A percentile compares a stretch with the other conserved stretches of the same genome.
phyloP scores from a whole-genome alignment of 1,284 basidiomycete genomes.

The Stygiomarasmius scandens region DNA sequence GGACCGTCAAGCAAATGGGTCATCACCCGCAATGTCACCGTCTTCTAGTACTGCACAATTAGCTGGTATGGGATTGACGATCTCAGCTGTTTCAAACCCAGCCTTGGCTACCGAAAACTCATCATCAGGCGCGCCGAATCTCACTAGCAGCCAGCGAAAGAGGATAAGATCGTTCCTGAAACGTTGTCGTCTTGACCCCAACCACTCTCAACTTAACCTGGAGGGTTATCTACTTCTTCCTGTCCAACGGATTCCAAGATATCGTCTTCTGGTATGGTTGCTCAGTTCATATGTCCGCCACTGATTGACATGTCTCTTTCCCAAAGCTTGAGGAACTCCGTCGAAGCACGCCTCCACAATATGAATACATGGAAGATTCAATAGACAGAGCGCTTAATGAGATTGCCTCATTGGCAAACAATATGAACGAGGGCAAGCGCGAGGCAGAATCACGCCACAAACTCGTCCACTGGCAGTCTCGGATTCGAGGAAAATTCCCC shows the following conservation, averaged over 20 bases:
- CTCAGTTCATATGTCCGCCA: too few relatives aligned
- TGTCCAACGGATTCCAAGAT: conserved; percentile 95
- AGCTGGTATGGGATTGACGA: conserved; percentile 60
- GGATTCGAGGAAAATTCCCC: conserved; percentile 90
- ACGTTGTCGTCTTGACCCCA: conserved; percentile 80
- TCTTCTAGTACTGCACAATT: conserved; percentile 64
- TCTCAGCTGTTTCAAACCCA: conserved; percentile 58
- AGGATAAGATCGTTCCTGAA: conserved; percentile 88
- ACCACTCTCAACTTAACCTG: conserved; percentile 95
- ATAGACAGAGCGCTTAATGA: conserved; percentile 83
- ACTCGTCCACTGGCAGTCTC: conserved; percentile 89
- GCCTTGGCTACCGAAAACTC: conserved; percentile 42
- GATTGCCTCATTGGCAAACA: conserved; percentile 84
- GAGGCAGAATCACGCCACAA: conserved; percentile 89
- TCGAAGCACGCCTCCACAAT: conserved; percentile 78
- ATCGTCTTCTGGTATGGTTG: conserved; percentile 80
- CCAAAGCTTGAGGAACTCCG: conserved; percentile 81
- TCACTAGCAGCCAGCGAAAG: conserved; percentile 79
- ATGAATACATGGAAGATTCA: conserved; percentile 77
- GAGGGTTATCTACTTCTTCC: conserved; percentile 95
- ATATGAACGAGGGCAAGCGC: conserved; percentile 97
- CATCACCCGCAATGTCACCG: conserved; percentile 55
- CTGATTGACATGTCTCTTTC: too few relatives aligned
- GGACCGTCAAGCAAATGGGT: conserved; percentile 47
- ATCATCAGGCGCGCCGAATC: conserved; percentile 44